Base-by-base conservation (phyloP, 2,329 filamentous ascomycete genomes). In the Stylonectria norvegica region DNA sequence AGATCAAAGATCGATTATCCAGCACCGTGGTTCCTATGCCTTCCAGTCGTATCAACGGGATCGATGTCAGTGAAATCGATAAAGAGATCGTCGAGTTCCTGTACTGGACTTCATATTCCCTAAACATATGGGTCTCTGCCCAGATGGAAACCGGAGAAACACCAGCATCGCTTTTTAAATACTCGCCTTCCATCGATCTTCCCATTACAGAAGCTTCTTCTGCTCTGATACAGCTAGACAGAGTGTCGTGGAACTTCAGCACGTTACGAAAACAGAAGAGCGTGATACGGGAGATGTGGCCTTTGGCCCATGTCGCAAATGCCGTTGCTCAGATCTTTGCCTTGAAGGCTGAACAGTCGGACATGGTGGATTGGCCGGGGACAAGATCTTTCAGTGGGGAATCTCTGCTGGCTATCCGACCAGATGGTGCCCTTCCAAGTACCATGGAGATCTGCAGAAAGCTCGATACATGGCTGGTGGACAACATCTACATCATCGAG, bases 41-140 rank as follows among this genome's bases (percentile, higher is more conserved):
- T 9, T 60, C 60, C 1, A 65, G 62, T 25, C 60, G 63, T 20
- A 67, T 69, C 47, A 69, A 69, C 17, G 66, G 66, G 8, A 59
- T 69, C 31, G 64, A 67, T 27, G 59, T 69, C 3, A 60, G 58
- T 32, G 60, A 63, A 31, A 62, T 69, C 6, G 66, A 69, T 42
- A 63, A 61, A 40, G 67, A 69, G 43, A 38, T 69, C 12, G 52
- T 63, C 4, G 55, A 61, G 17, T 65, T 65, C 46, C 49, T 69
- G 5, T 66, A 65, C 54, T 69, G 66, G 66, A 56, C 63, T 4
- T 62, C 63, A 1, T 64, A 63, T 40, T 58, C 64, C 1, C 53
- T 66, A n/a, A 62, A 57, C 20, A 54, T 67, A 6, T 69, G 66
- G 66, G 53, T 53, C 5, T 67, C 57, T 20, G 52, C 67, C 25